Evolutionary conservation across 306 rosid species (phyloP).

Genomic region (Quercus ilex): DNA sequence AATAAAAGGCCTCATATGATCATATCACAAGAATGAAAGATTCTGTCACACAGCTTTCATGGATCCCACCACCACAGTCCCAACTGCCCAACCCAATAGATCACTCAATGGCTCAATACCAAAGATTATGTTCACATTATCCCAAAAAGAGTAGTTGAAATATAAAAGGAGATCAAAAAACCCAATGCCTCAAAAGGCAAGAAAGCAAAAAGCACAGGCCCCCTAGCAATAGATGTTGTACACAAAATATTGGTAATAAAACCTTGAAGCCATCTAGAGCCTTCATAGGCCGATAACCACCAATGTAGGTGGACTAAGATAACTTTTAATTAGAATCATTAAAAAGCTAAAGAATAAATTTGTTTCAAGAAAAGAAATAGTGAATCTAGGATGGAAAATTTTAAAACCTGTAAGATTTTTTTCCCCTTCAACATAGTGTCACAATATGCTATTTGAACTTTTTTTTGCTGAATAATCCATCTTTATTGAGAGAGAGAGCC

Average conservation of each 20-base stretch:
- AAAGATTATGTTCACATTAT: constrained; percentile 30
- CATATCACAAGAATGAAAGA: constrained; percentile 29
- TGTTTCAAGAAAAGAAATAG: no score
- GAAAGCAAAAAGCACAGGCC: constrained; percentile 27
- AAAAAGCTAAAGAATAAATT: no score
- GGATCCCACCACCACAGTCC: constrained; percentile 65
- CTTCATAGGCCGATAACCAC: constrained; percentile 1
- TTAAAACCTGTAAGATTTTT: no score
- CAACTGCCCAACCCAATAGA: constrained; percentile 37
- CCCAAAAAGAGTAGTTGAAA: constrained; percentile 18
- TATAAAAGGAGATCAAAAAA: constrained; percentile 11
- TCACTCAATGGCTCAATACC: background rate
- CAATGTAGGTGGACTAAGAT: background rate
- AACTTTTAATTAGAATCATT: background rate
- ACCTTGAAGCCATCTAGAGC: constrained; percentile 27
- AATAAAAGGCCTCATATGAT: constrained; percentile 32
- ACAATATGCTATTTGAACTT: no score
- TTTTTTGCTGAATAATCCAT: no score
- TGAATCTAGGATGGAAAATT: no score
- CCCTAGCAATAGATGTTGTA: constrained; percentile 27
- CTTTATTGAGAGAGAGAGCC: background rate
- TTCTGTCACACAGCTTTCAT: constrained; percentile 40
- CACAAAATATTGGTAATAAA: constrained; percentile 8
- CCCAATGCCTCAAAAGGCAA: constrained; percentile 39
- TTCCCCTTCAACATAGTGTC: no score